phyloP scores from a whole-genome alignment of 805 yeast genomes.

The Candida michaelii region DNA sequence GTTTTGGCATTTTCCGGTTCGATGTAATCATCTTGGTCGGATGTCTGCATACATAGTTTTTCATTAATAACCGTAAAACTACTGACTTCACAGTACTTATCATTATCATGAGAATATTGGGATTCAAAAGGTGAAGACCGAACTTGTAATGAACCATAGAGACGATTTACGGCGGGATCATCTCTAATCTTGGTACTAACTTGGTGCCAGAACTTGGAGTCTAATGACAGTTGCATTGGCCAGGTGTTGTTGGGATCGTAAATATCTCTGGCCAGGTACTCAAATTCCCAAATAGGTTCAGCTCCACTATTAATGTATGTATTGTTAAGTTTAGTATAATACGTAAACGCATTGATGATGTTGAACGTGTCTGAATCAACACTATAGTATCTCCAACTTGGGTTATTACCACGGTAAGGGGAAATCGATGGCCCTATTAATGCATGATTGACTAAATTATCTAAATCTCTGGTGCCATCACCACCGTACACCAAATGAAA shows the following conservation, averaged over 20 bases:
- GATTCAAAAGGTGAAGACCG: slow-evolving; percentile 40
- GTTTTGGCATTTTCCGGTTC: slow-evolving; percentile 16
- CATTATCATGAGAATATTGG: slow-evolving; percentile 5
- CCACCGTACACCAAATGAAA: slow-evolving; percentile 57
- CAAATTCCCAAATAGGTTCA: slow-evolving; percentile 63
- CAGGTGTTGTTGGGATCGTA: slow-evolving; percentile 54
- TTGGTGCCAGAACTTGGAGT: slow-evolving; percentile 62
- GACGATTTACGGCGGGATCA: slow-evolving; percentile 45
- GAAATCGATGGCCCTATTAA: slow-evolving; percentile 68
- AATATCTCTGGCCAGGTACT: slow-evolving; percentile 62
- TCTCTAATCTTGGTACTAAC: slow-evolving; percentile 34
- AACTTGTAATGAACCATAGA: slow-evolving; percentile 46
- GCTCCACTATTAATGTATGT: slow-evolving; percentile 52
- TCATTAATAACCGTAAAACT: slow-evolving; percentile 21
- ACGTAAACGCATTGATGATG: slow-evolving; percentile 59
- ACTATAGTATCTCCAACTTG: slow-evolving; percentile 71
- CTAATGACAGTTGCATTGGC: slow-evolving; percentile 59
- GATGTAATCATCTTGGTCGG: slow-evolving; percentile 22
- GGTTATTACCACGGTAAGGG: slow-evolving; percentile 59
- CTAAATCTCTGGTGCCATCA: slow-evolving; percentile 31
- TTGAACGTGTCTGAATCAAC: slow-evolving; percentile 61
- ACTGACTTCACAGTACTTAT: slow-evolving; percentile 21
- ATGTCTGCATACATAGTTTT: slow-evolving; percentile 21
- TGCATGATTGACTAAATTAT: slow-evolving; percentile 45
- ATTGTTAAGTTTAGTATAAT: slow-evolving; percentile 56